Conservation (phyloP, 805 yeast species). For the Peterozyma toletana region DNA sequence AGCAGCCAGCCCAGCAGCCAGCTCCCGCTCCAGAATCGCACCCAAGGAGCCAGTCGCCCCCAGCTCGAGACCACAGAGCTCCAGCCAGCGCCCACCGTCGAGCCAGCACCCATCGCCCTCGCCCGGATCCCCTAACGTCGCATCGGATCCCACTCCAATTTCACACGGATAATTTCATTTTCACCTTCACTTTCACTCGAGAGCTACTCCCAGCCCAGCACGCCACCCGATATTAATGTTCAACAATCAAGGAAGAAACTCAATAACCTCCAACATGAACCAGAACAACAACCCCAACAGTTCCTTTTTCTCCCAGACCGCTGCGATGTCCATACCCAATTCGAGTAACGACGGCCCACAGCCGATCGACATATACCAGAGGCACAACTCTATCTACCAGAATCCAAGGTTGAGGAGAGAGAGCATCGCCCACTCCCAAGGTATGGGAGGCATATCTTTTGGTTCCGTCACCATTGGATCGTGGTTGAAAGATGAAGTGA, state of each 20-base stretch:
- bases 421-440: conserved; percentile 91
- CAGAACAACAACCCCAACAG: neutral
- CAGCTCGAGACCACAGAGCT: no score
- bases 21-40: no score
- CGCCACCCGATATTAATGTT: no score
- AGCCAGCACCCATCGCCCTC: no score
- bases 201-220: no score
- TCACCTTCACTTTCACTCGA: no score
- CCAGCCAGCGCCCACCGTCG: no score
- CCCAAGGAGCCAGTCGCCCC: no score
- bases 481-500: conserved; percentile 91
- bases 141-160: no score
- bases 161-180: no score
- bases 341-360: conserved; percentile 15
- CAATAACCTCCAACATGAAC: neutral
- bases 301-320: conserved; percentile 6
- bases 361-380: conserved; percentile 31
- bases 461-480: conserved; percentile 92
- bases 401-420: conserved; percentile 69
- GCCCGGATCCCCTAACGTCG: no score
- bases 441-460: conserved; percentile 98
- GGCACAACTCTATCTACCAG: conserved; percentile 29
- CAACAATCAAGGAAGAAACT: neutral
- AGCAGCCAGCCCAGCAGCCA: no score
- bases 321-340: conserved; percentile 25